Evolutionary conservation across 495 filamentous ascomycete genomes (phyloP), one percentile per base, ranked within the genome.

Genomic region (Mytilinidion resinicola): DNA sequence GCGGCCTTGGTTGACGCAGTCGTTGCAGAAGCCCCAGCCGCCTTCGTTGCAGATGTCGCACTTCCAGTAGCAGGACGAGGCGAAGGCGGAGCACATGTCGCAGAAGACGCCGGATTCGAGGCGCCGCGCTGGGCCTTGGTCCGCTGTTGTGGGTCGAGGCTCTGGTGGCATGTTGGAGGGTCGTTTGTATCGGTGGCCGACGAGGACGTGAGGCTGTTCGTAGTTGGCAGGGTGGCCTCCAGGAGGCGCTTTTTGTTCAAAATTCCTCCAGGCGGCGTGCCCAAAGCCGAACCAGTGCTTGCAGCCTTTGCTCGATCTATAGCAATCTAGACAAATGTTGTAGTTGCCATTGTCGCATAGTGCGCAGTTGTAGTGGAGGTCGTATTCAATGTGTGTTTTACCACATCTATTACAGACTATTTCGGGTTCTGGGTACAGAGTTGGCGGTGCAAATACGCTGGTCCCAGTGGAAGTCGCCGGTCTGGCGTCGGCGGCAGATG

Each of bases 21-120:
- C 67, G 58, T 86, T 85, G 72, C 91, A 96, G 65, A 88, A 96
- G 0, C 91, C 91, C 91, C 90, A 96, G 65, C 91, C 90, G 25
- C 88, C 90, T 53, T 91, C 85, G 64, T 95, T 95, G 72, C 91
- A 96, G 38, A 76, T 62, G 54, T 82, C 81, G 70, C 91, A 96
- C 57, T 85, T 81, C 90, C 90, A 96, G 67, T 85, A 90, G 67
- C 86, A 89, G 20, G 84, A 78, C 58, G 93, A 89, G 0, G 88
- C 76, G 70, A 80, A 84, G 0, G 79, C 76, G n/a, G 76, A 71
- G 65, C 91, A 96, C 41, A 80, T 78, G 25, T 82, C 79, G 72
- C 91, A 96, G 70, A 96, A 96, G 20, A 85, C 78, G n/a, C 91
- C 91, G 46, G 78, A 81, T 68, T 89, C 80, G n/a, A 95, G 72